Evolutionary conservation across 352 stramenopile genomes (phyloP), one percentile per base, ranked within the genome.

Genomic region (Phytophthora europaea): DNA sequence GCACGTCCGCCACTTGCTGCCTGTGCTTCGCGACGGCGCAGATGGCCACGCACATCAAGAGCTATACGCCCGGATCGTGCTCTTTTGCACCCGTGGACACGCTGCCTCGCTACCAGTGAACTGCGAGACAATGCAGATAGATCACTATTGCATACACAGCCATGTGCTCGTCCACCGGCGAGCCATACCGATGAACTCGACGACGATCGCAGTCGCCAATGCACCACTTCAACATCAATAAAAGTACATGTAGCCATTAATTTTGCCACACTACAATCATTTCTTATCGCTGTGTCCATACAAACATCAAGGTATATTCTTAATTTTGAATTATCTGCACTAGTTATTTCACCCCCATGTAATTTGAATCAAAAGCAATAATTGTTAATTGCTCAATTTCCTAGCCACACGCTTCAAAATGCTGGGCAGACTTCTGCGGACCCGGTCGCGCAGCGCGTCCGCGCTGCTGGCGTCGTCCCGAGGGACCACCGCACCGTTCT

Each of bases 41-140:
- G 65, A 87, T 93, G 73, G 82, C 81, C 2, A 79, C 83, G 22
- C 85, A 93, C 56, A 74, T 88, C 59, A 86, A 85, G 58, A 89
- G 82, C 67, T 91, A 90, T 72, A 74, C 34, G 38, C 81, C 83
- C 2, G 73, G 82, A 15, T 76, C 74, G 38, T 93, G 83, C 64
- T 69, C 72, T n/a, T 89, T 91, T 52, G 67, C 75, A 26, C 81
- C 81, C 1, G 65, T 79, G 13, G 84, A 92, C 67, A 84, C 65
- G n/a, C 43, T 91, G 50, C 84, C 82, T 61, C 52, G 62, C 23
- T 81, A 81, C 57, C 61, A 76, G 54, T 81, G 23, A 70, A 23
- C 18, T 16, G 7, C 18, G 5, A 33, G 23, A 4, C 20, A 45
- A 64, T 71, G 48, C 54, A 31, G 31, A 72, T 70, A 69, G 18